Conservation (phyloP, 2,329 filamentous ascomycete species). For the Ophiosphaerella herpotricha region DNA sequence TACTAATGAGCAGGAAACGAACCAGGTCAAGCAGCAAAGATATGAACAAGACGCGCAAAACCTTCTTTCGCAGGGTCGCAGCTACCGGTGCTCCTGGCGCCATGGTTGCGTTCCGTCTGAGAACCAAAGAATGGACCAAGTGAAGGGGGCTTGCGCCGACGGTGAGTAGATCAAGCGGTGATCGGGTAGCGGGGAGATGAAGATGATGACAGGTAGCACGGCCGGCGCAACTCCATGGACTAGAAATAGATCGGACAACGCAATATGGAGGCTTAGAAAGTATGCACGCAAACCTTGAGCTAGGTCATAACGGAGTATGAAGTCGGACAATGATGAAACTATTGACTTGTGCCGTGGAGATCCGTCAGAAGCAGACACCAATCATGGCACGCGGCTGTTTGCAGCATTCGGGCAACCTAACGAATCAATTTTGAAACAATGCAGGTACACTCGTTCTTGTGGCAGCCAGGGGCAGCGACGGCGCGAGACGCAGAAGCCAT, state of each 20-base stretch:
- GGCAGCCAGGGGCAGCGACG: constrained; percentile 8
- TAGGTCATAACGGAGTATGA: constrained; percentile 20
- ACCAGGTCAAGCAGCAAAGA: constrained; percentile 90
- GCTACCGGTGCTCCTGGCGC: constrained; percentile 43
- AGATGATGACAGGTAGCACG: constrained; percentile 9
- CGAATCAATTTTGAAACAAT: constrained; percentile 17
- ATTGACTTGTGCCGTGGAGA: constrained; percentile 14
- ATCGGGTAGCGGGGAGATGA: constrained; percentile 18
- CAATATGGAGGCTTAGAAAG: constrained; percentile 10
- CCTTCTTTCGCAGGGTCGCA: constrained; percentile 69
- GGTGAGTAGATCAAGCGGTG: constrained; percentile 21
- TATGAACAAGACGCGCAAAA: constrained; percentile 84
- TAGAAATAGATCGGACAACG: constrained; percentile 20
- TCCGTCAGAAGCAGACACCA: neutral
- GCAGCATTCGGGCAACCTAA: constrained; percentile 14
- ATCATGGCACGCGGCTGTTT: constrained; percentile 4
- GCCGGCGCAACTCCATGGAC: constrained; percentile 10
- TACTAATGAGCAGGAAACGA: constrained; percentile 43
- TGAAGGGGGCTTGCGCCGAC: constrained; percentile 11
- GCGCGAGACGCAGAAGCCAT: constrained; percentile 1
- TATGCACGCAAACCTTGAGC: constrained; percentile 12
- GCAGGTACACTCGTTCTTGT: constrained; percentile 8
- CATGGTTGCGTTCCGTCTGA: constrained; percentile 16
- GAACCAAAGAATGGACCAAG: neutral
- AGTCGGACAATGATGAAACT: constrained; percentile 18